Base-by-base conservation (phyloP, 2,329 filamentous ascomycete genomes). In the Penicillium psychrosexuale region DNA sequence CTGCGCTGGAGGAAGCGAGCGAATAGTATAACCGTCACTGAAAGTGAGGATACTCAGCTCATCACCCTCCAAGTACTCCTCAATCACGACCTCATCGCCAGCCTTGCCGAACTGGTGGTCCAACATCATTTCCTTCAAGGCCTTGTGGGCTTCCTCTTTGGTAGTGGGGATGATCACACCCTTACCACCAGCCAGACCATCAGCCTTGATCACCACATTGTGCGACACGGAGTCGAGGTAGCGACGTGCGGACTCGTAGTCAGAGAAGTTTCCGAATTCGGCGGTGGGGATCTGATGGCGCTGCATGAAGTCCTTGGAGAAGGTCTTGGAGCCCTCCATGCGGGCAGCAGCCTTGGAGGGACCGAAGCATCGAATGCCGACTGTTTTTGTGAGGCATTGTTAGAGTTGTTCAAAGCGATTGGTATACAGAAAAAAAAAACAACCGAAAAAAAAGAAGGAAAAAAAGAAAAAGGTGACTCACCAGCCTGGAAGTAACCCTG, bases 251-350 rank as follows among this genome's bases (percentile, higher is more conserved):
- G 84, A 78, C 52, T 87, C 83, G 73, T 89, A 92, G 66, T 89
- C 82, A 72, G 81, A 84, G 70, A 97, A 97, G 78, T 95, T 97
- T 73, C 88, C 84, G 77, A 96, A 97, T 37, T 84, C 85, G 15
- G 94, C 94, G 1, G 94, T 97, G 36, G 93, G 92, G 65, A 99
- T 96, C 66, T 83, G 82, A 76, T 96, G 85, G 62, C 87, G 86
- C 74, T 89, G 87, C 94, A 97, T 99, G 71, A 97, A 97, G 74
- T 97, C 92, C 73, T 99, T 99, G 59, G 90, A 91, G 74, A 95
- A 97, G 11, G 93, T 90, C 80, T 99, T 99, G 77, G 90, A 95
- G 57, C 94, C 94, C 76, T 99, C 94, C 83, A 99, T 90, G 42
- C 84, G 83, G 17, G 94, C 92, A 22, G 94, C 93, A 46, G 85